A percentile compares a stretch with the other conserved stretches of the same genome.
These are phyloP conservation scores for Candolleomyces aberdarensis DNA, from an alignment of 768 basidiomycete species.

Conservation along the genomic window DNA sequence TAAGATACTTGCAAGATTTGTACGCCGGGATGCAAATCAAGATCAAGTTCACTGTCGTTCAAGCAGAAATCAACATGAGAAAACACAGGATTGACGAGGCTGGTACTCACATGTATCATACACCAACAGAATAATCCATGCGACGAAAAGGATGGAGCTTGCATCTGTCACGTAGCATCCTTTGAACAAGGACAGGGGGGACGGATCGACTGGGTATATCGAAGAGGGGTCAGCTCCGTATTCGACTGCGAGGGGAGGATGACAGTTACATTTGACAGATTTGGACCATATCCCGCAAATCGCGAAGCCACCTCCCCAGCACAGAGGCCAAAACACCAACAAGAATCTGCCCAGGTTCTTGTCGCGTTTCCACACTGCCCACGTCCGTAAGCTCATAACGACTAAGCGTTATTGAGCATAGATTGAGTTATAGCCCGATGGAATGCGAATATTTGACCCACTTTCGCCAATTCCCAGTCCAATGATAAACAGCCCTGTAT, in stretches of 20 bases:
- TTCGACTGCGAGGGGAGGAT: no score
- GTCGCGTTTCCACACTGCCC: constrained; percentile 18
- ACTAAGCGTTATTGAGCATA: constrained; percentile 1
- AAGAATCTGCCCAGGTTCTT: constrained; percentile 8
- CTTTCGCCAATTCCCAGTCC: constrained; percentile 17
- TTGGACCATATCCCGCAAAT: constrained; percentile 9
- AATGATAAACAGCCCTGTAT: constrained; percentile 15
- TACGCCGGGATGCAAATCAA: constrained; percentile 16
- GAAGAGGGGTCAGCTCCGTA: background rate
- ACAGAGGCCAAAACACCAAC: constrained; percentile 8
- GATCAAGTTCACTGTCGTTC: constrained; percentile 12
- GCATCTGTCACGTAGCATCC: constrained; percentile 17
- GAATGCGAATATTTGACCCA: constrained; percentile 1
- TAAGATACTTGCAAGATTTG: constrained; percentile 6
- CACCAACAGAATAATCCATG: constrained; percentile 13
- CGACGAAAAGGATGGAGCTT: constrained; percentile 16
- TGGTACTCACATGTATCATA: constrained; percentile 13
- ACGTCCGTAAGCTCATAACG: constrained; percentile 16
- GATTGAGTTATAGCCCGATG: background rate
- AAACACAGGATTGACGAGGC: background rate
- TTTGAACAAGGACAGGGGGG: constrained; percentile 12
- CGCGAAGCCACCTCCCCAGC: constrained; percentile 13
- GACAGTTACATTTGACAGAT: constrained; percentile 10
- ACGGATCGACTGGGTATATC: constrained; percentile 14
- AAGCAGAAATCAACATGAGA: background rate